A percentile compares a stretch with the other conserved stretches of the same genome.
Conservation (phyloP, 495 filamentous ascomycete species). For the Aspergillus sclerotiicarbonarius region DNA sequence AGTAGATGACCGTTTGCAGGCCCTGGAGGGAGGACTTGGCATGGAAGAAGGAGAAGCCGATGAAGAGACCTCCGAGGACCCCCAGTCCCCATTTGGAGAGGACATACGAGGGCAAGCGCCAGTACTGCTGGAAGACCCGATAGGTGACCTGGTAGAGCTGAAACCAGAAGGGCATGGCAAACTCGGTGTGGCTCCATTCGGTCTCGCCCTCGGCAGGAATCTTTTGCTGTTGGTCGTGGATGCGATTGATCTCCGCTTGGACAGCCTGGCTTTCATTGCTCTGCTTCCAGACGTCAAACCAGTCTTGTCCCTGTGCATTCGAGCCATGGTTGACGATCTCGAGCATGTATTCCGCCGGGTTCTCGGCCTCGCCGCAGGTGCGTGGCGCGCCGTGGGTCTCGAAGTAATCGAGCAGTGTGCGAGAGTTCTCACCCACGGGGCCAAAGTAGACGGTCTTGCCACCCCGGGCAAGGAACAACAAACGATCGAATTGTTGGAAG, state of each 20-base stretch:
- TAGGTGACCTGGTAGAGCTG: conserved; percentile 48
- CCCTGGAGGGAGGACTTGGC: conserved; percentile 45
- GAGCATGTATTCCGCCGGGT: conserved; percentile 88
- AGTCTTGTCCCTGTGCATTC: conserved; percentile 52
- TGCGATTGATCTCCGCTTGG: conserved; percentile 27
- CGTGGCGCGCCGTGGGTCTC: conserved; percentile 62
- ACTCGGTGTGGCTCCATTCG: conserved; percentile 28
- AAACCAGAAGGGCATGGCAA: conserved; percentile 47
- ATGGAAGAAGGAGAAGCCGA: conserved; percentile 57
- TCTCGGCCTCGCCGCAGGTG: conserved; percentile 66
- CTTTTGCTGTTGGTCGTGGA: conserved; percentile 51
- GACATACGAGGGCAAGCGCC: conserved; percentile 54
- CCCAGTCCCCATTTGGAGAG: conserved; percentile 24
- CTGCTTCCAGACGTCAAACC: conserved; percentile 71
- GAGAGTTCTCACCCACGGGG: conserved; percentile 72
- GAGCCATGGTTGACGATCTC: conserved; percentile 58
- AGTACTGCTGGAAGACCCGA: conserved; percentile 51
- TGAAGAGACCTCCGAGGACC: conserved; percentile 52
- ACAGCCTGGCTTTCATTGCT: conserved; percentile 29
- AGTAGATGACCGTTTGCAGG: conserved; percentile 54
- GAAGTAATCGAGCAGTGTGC: conserved; percentile 71
- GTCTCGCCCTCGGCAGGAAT: conserved; percentile 35
- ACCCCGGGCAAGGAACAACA: conserved; percentile 76
- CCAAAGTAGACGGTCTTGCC: conserved; percentile 87
- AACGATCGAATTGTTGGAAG: conserved; percentile 87